Evolutionary conservation across 805 yeast genomes (phyloP).

Genomic region (Myxozyma lipomycoides): DNA sequence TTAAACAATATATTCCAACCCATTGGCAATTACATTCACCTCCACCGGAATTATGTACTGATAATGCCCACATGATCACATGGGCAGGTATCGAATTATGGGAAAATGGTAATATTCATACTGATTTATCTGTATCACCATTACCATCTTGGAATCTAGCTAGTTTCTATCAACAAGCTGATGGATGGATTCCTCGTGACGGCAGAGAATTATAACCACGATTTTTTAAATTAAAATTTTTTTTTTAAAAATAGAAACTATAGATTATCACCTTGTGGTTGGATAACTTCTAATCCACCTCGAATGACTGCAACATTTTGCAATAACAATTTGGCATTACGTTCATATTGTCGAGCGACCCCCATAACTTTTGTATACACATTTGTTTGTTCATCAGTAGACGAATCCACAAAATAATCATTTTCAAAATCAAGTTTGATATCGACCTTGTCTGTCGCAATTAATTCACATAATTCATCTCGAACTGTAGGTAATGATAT

Average conservation of each 20-base stretch:
- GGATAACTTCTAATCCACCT: slow-evolving; percentile 18
- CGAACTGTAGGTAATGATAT: slow-evolving; percentile 11
- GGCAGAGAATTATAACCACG: too few species aligned
- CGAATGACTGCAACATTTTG: slow-evolving; percentile 14
- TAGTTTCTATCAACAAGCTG: neutral
- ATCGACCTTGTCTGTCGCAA: slow-evolving; percentile 9
- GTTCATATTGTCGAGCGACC: slow-evolving; percentile 18
- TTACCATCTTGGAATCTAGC: slow-evolving; percentile 61
- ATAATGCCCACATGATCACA: slow-evolving; percentile 95
- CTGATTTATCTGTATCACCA: slow-evolving; percentile 58
- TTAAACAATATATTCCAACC: slow-evolving; percentile 39
- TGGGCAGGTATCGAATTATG: slow-evolving; percentile 91
- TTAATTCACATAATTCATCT: slow-evolving; percentile 9
- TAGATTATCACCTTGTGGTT: neutral
- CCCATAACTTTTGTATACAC: slow-evolving; percentile 12
- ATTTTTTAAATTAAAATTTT: neutral
- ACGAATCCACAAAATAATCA: slow-evolving; percentile 14
- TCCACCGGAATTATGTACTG: slow-evolving; percentile 71
- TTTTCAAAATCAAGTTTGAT: slow-evolving; percentile 21
- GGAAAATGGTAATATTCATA: slow-evolving; percentile 48
- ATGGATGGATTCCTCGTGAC: slow-evolving; percentile 7
- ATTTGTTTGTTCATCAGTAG: slow-evolving; percentile 19
- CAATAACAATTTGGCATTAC: slow-evolving; percentile 15
- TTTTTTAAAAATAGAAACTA: too few species aligned
- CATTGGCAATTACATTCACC: slow-evolving; percentile 48